Percentiles rank a stretch among this genome's conserved stretches.
phyloP scores from a whole-genome alignment of 2,329 filamentous ascomycete genomes.

The Verticillium klebahnii region DNA sequence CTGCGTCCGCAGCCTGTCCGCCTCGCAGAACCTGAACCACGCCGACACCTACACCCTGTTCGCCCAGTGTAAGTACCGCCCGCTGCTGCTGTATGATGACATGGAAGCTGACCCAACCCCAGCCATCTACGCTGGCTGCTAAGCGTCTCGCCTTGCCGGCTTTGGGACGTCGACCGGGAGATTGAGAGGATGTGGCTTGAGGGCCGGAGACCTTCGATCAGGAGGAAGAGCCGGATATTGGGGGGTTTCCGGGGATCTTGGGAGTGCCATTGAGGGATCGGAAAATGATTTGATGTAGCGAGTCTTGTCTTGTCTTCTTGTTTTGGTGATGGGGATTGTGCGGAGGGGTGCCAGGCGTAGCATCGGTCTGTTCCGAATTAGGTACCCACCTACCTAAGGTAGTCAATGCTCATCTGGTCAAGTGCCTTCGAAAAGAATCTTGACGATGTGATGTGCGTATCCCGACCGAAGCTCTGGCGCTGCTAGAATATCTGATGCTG shows the following conservation, averaged over 20 bases:
- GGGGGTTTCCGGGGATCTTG: neutral
- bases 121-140: constrained; percentile 34
- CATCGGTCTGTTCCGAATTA: neutral
- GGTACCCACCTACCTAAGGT: too few relatives aligned
- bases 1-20: constrained; percentile 44
- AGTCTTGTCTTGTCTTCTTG: neutral
- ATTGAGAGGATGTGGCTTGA: neutral
- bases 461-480: too few relatives aligned
- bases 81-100: neutral
- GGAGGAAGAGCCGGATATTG: too few relatives aligned
- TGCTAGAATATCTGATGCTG: too few relatives aligned
- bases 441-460: too few relatives aligned
- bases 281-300: neutral
- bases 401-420: neutral
- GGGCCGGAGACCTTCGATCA: neutral
- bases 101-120: neutral
- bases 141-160: constrained; percentile 11
- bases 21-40: constrained; percentile 50
- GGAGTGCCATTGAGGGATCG: neutral
- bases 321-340: neutral
- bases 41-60: constrained; percentile 54
- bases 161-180: neutral
- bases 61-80: constrained; percentile 17
- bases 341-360: neutral
- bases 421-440: too few relatives aligned